These are phyloP conservation scores for Suhomyces panamericanus DNA, from an alignment of 1,139 yeast genomes.

Conservation along the genomic window DNA sequence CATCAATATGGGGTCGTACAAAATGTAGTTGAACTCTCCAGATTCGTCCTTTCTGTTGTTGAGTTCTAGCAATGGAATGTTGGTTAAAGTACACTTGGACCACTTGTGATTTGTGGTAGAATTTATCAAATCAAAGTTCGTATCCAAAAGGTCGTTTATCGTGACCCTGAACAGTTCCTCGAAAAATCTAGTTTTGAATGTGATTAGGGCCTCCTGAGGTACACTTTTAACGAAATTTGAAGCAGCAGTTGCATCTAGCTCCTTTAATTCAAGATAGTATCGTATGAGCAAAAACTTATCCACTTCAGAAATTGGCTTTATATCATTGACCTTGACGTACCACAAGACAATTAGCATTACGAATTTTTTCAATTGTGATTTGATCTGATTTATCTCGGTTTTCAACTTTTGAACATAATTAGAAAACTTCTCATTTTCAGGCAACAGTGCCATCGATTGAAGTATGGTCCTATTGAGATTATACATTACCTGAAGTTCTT, in stretches of 20 bases:
- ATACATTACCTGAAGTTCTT: constrained; percentile 28
- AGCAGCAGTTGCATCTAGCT: constrained; percentile 4
- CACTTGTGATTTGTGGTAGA: constrained; percentile 40
- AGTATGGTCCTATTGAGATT: constrained; percentile 28
- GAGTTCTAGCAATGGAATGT: constrained; percentile 39
- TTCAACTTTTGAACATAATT: constrained; percentile 2
- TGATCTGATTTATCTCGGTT: constrained; percentile 17
- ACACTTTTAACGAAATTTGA: constrained; percentile 7
- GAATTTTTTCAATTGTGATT: constrained; percentile 17
- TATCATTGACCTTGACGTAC: constrained; percentile 12
- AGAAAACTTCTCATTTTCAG: constrained; percentile 1
- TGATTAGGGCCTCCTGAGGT: constrained; percentile 23
- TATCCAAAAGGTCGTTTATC: constrained; percentile 15
- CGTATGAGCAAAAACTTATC: constrained; percentile 32
- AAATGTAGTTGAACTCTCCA: constrained; percentile 31
- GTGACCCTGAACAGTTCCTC: constrained; percentile 28
- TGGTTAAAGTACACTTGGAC: constrained; percentile 40
- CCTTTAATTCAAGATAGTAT: constrained; percentile 18
- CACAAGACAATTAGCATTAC: constrained; percentile 22
- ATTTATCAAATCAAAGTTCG: constrained; percentile 19
- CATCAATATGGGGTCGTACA: constrained; percentile 14
- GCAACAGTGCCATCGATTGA: constrained; percentile 17
- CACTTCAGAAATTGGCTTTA: constrained; percentile 15
- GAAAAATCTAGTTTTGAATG: constrained; percentile 29
- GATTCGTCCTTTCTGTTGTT: constrained; percentile 38